Evolutionary conservation across 2,329 filamentous ascomycete genomes (phyloP).

Genomic region (Rutstroemia sp.): DNA sequence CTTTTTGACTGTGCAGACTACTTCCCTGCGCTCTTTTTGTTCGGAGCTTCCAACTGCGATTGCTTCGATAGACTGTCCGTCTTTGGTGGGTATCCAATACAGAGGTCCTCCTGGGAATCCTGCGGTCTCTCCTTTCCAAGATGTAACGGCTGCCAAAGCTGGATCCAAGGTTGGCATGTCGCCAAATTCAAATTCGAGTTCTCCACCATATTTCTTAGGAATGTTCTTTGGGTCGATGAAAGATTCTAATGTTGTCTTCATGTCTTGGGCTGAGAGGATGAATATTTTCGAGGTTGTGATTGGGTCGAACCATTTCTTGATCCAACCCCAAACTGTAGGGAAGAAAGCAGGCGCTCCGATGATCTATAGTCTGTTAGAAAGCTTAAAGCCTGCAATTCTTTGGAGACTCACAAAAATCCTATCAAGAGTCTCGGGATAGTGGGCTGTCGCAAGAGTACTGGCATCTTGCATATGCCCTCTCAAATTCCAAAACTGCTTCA

Average conservation of each 20-base stretch:
- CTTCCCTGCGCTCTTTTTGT: slow-evolving; percentile 38
- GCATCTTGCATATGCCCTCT: slow-evolving; percentile 92
- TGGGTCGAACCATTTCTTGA: slow-evolving; percentile 93
- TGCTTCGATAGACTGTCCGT: slow-evolving; percentile 39
- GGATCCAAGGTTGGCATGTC: slow-evolving; percentile 68
- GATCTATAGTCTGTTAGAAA: slow-evolving; percentile 41
- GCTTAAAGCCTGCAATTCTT: background rate
- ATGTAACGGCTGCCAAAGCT: slow-evolving; percentile 39
- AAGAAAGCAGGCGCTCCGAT: slow-evolving; percentile 89
- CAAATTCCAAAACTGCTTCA: slow-evolving; percentile 95
- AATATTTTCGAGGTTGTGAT: slow-evolving; percentile 96
- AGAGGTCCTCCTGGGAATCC: slow-evolving; percentile 50
- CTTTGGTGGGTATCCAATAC: slow-evolving; percentile 43
- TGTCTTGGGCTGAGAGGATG: slow-evolving; percentile 68
- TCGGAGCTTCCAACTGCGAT: slow-evolving; percentile 43
- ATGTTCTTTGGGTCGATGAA: slow-evolving; percentile 82
- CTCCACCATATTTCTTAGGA: slow-evolving; percentile 82
- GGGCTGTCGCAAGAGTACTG: slow-evolving; percentile 77
- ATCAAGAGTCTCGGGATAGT: slow-evolving; percentile 92
- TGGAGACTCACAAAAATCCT: slow-evolving; percentile 51
- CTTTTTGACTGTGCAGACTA: slow-evolving; percentile 20
- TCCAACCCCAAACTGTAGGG: slow-evolving; percentile 88
- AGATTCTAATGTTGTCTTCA: slow-evolving; percentile 65
- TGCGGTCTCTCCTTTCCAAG: slow-evolving; percentile 44
- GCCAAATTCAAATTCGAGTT: slow-evolving; percentile 76